These are phyloP conservation scores for Leishmania tarentolae DNA, from an alignment of 208 protist genomes.

Conservation along the genomic window DNA sequence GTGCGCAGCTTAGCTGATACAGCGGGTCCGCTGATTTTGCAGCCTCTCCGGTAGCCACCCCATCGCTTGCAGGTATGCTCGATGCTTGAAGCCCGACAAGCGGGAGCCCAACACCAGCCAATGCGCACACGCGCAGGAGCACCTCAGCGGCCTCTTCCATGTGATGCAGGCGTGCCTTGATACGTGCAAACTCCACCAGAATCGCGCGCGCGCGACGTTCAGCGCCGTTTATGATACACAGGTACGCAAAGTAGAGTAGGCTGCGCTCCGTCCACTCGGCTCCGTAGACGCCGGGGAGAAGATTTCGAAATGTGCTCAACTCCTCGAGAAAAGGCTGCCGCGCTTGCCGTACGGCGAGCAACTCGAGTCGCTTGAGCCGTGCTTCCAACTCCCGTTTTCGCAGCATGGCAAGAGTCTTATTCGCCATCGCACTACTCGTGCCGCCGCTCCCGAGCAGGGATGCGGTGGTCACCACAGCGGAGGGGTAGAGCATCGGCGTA, in stretches of 20 bases:
- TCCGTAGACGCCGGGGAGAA: constrained; percentile 28
- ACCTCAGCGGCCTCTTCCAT: constrained; percentile 27
- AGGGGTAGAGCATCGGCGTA: constrained; percentile 5
- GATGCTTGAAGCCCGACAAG: constrained; percentile 13
- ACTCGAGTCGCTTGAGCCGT: constrained; percentile 50
- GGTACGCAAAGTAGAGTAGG: constrained; percentile 49
- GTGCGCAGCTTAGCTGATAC: constrained; percentile 26
- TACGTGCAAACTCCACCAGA: constrained; percentile 41
- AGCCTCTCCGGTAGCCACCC: not conserved
- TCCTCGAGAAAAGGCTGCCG: constrained; percentile 39
- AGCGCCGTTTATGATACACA: constrained; percentile 59
- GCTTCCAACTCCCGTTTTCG: constrained; percentile 59
- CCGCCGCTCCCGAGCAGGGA: constrained; percentile 13
- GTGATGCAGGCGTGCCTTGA: constrained; percentile 29
- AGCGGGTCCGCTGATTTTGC: constrained; percentile 26
- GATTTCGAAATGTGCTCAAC: constrained; percentile 31
- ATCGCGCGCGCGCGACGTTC: constrained; percentile 55
- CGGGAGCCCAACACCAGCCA: constrained; percentile 41
- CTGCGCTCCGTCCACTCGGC: constrained; percentile 35
- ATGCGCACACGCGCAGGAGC: constrained; percentile 39
- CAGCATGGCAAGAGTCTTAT: constrained; percentile 26
- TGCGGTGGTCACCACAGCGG: not conserved
- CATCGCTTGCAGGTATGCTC: not conserved
- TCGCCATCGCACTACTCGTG: constrained; percentile 1
- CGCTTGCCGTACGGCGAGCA: constrained; percentile 25